Conservation (phyloP, 2,329 filamentous ascomycete genomes). For the Phaeosphaeriaceae sp. region DNA sequence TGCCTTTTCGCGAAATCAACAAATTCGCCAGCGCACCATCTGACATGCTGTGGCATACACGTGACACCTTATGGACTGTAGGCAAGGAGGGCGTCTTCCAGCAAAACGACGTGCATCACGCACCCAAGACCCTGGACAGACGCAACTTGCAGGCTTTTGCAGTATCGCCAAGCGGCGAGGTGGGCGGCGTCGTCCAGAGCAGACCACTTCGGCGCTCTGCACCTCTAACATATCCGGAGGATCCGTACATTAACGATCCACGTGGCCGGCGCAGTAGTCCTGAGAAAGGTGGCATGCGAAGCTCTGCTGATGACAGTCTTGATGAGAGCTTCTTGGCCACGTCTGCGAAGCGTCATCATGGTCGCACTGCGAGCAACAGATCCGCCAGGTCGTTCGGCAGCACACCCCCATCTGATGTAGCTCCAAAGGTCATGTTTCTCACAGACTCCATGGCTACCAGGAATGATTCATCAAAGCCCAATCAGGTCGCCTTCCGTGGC, state of each 20-base stretch:
- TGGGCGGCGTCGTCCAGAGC: constrained; percentile 63
- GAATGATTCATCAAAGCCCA: constrained; percentile 48
- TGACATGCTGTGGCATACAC: constrained; percentile 70
- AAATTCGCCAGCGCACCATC: constrained; percentile 63
- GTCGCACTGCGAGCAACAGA: constrained; percentile 55
- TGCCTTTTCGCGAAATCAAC: constrained; percentile 69
- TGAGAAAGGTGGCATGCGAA: constrained; percentile 58
- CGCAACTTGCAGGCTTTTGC: constrained; percentile 64
- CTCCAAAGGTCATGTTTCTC: constrained; percentile 58
- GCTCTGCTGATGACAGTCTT: constrained; percentile 64
- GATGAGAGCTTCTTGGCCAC: constrained; percentile 64
- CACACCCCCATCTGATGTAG: constrained; percentile 60
- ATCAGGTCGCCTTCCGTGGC: constrained; percentile 60
- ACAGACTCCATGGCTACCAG: constrained; percentile 58
- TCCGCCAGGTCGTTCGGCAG: constrained; percentile 62
- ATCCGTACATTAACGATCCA: constrained; percentile 49
- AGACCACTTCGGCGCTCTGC: constrained; percentile 53
- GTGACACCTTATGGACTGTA: constrained; percentile 71
- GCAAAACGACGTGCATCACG: constrained; percentile 69
- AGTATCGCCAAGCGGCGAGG: constrained; percentile 65
- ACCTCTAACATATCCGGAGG: constrained; percentile 50
- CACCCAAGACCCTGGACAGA: constrained; percentile 65
- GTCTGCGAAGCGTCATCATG: constrained; percentile 56
- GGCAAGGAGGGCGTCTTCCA: constrained; percentile 68
- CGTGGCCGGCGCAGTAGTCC: constrained; percentile 55